Percentiles rank a stretch among this genome's conserved stretches.
Conservation (phyloP, 1,284 basidiomycete genomes). For the Cryptococcus floricola region DNA sequence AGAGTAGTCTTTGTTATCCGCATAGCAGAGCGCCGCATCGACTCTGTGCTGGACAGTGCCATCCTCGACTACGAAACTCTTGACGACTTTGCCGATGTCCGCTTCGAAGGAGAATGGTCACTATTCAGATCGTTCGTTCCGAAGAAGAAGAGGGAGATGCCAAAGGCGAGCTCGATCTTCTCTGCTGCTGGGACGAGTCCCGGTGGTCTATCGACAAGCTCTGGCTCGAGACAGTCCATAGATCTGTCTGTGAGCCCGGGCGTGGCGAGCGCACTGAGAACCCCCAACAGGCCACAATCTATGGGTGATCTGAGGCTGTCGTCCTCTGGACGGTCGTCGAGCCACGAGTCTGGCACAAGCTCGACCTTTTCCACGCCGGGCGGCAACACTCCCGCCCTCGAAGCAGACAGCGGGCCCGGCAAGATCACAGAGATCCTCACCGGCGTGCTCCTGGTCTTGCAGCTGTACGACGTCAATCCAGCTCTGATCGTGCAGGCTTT, state of each 20-base stretch:
- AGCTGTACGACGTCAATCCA: constrained; percentile 87
- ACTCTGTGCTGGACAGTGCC: constrained; percentile 75
- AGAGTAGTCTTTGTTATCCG: constrained; percentile 86
- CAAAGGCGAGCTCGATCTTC: constrained; percentile 45
- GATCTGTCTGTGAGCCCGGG: constrained; percentile 17
- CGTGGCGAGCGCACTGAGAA: constrained; percentile 13
- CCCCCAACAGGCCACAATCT: constrained; percentile 21
- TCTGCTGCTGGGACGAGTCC: constrained; percentile 21
- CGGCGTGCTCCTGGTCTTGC: constrained; percentile 79
- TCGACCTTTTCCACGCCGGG: background rate
- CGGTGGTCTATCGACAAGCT: background rate
- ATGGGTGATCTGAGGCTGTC: constrained; percentile 28
- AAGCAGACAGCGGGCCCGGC: constrained; percentile 49
- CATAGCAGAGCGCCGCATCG: constrained; percentile 82
- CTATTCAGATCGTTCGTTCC: constrained; percentile 69
- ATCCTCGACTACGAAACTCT: constrained; percentile 79
- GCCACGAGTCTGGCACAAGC: constrained; percentile 16
- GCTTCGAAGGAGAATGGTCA: constrained; percentile 96
- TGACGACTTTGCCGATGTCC: constrained; percentile 72
- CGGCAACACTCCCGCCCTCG: background rate
- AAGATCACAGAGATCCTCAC: constrained; percentile 78
- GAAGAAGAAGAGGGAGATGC: constrained; percentile 58
- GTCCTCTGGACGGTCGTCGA: constrained; percentile 9
- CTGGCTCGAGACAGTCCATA: background rate
- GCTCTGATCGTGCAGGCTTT: constrained; percentile 83